phyloP scores from a whole-genome alignment of 768 basidiomycete genomes.

The Dendrothele bispora region DNA sequence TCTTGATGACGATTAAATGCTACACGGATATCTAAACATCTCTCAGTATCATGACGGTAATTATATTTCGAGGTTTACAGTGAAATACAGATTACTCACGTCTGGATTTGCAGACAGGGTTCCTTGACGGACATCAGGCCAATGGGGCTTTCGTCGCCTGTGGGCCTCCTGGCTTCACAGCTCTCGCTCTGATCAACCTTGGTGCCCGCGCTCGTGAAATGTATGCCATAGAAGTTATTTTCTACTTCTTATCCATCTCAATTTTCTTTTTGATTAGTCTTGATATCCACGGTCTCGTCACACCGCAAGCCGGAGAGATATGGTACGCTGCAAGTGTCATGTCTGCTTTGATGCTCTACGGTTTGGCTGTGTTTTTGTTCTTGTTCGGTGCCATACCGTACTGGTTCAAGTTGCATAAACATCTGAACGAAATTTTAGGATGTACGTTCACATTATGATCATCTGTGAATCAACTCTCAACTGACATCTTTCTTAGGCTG shows the following conservation, averaged over 20 bases:
- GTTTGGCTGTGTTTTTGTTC: conserved; percentile 47
- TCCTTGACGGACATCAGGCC: conserved; percentile 45
- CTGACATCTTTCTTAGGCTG: conserved; percentile 25
- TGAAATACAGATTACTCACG: too few relatives aligned
- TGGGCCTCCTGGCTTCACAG: conserved; percentile 50
- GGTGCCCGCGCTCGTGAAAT: conserved; percentile 35
- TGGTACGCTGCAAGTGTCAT: conserved; percentile 43
- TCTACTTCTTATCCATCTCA: neutral
- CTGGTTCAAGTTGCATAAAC: conserved; percentile 48
- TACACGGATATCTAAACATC: too few relatives aligned
- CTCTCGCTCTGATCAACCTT: conserved; percentile 44
- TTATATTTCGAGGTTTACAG: too few relatives aligned
- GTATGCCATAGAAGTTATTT: conserved; percentile 25
- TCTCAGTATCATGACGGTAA: conserved; percentile 43
- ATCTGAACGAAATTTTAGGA: conserved; percentile 44
- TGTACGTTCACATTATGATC: conserved; percentile 29
- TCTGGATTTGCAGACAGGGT: conserved; percentile 34
- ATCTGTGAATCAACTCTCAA: neutral
- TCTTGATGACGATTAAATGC: too few relatives aligned
- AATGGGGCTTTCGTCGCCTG: conserved; percentile 47
- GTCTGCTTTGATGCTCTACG: conserved; percentile 38
- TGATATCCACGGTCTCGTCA: conserved; percentile 31
- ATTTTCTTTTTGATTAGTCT: conserved; percentile 22
- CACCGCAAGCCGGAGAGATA: conserved; percentile 38
- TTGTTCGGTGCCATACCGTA: conserved; percentile 42